Conservation (phyloP, 495 filamentous ascomycete species). For the Podospora tetraspora region DNA sequence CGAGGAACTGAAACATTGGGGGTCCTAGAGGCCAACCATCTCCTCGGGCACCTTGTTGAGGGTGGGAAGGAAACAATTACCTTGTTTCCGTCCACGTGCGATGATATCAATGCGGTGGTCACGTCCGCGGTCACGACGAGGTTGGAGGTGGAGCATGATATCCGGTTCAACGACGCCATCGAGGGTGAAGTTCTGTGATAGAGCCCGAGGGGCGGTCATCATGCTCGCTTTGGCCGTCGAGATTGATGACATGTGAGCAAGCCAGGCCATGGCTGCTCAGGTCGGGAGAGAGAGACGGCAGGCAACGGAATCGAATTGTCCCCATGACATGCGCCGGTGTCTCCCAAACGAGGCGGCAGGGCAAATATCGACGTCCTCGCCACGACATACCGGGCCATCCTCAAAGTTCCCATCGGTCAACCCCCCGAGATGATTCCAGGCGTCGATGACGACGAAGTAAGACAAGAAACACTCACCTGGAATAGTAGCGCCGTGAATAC, state of each 20-base stretch:
- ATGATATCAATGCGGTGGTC: background rate
- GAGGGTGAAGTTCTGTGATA: background rate
- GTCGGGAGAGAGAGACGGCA: background rate
- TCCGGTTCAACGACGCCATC: background rate
- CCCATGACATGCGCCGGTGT: background rate
- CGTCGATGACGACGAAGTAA: background rate
- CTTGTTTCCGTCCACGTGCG: slow-evolving; percentile 5
- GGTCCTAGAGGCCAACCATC: slow-evolving; percentile 6
- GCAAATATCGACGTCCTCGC: background rate
- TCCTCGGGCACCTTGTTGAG: background rate
- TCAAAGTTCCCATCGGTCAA: background rate
- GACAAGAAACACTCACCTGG: background rate
- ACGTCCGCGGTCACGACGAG: background rate
- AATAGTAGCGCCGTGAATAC: background rate
- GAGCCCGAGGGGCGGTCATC: background rate
- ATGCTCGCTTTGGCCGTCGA: background rate
- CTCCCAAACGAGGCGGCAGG: background rate
- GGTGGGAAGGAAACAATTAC: background rate
- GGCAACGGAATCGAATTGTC: background rate
- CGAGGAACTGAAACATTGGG: slow-evolving; percentile 8
- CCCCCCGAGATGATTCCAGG: background rate
- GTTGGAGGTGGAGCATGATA: background rate
- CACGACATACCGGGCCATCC: background rate
- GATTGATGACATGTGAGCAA: background rate
- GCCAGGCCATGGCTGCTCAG: no score